These are phyloP conservation scores for Ramichloridium luteum DNA, from an alignment of 2,329 filamentous ascomycete species.

Conservation along the genomic window DNA sequence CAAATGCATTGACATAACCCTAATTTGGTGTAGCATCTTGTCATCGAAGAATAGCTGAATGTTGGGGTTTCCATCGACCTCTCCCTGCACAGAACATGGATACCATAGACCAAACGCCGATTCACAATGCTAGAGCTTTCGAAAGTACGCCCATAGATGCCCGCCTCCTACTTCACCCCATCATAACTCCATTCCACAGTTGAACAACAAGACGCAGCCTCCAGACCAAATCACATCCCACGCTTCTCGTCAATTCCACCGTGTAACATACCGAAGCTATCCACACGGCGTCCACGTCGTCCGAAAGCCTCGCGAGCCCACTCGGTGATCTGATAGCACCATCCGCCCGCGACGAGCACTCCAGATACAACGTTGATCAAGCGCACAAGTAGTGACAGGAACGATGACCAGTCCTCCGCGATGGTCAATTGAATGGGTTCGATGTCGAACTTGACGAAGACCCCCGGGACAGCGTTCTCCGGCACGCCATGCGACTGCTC, in stretches of 20 bases:
- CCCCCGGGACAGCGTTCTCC: conserved; percentile 64
- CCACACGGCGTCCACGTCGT: conserved; percentile 8
- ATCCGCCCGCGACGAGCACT: conserved; percentile 84
- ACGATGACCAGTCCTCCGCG: conserved; percentile 63
- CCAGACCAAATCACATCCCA: conserved; percentile 1
- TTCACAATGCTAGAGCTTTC: too few relatives aligned
- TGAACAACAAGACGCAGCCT: not conserved
- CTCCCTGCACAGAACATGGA: too few relatives aligned
- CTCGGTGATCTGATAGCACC: conserved; percentile 75
- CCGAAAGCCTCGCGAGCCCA: conserved; percentile 46
- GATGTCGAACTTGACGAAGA: conserved; percentile 99
- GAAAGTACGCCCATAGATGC: too few relatives aligned
- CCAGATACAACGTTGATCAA: conserved; percentile 84
- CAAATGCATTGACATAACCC: too few relatives aligned
- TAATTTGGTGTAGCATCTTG: too few relatives aligned
- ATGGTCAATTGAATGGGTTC: conserved; percentile 85
- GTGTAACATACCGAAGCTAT: conserved; percentile 15
- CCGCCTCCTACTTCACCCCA: not conserved
- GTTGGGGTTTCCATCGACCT: too few relatives aligned
- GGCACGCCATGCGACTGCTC: conserved; percentile 63
- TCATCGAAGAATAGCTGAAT: too few relatives aligned
- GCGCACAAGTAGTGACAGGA: conserved; percentile 65
- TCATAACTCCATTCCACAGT: conserved; percentile 5
- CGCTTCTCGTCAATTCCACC: conserved; percentile 12
- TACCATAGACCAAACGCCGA: too few relatives aligned